Conservation (phyloP, 805 yeast species). For the Teunomyces atbi region DNA sequence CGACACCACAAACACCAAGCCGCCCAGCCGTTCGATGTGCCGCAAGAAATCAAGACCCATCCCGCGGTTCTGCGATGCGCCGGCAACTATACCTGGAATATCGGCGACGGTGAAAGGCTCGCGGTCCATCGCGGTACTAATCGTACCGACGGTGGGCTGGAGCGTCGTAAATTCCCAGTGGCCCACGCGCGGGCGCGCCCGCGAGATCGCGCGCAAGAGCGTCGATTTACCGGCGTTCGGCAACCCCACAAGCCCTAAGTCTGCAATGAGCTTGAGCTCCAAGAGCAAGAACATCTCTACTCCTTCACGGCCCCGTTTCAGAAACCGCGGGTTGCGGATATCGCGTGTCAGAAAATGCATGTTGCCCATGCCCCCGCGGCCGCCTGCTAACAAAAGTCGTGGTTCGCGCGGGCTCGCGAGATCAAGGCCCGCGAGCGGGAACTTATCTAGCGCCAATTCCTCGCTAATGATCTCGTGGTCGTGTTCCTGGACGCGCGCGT, state of each 20-base stretch:
- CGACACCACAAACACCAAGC: constrained; percentile 82
- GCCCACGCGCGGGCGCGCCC: constrained; percentile 88
- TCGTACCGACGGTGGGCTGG: constrained; percentile 90
- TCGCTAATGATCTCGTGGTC: constrained; percentile 57
- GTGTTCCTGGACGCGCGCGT: constrained; percentile 59
- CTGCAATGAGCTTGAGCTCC: constrained; percentile 87
- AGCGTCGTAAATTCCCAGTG: constrained; percentile 97
- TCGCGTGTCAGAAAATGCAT: constrained; percentile 87
- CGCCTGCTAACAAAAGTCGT: constrained; percentile 71
- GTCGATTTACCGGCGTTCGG: constrained; percentile 98
- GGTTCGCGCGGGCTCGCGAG: constrained; percentile 54
- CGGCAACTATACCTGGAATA: constrained; percentile 92
- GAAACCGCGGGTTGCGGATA: constrained; percentile 86
- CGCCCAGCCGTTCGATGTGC: constrained; percentile 89
- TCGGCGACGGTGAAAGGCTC: constrained; percentile 91
- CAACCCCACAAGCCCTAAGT: constrained; percentile 88
- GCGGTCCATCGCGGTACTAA: constrained; percentile 59
- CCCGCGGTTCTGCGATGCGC: constrained; percentile 82
- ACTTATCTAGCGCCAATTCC: constrained; percentile 63
- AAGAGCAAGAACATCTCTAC: constrained; percentile 66
- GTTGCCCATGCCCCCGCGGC: constrained; percentile 93
- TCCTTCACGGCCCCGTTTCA: constrained; percentile 75
- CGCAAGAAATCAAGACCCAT: constrained; percentile 91
- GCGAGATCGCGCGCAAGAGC: constrained; percentile 77
- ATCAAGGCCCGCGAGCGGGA: constrained; percentile 85